A percentile compares a stretch with the other conserved stretches of the same genome.
Conservation (phyloP, 257 asterid genomes). For the Solanum tacnaense region DNA sequence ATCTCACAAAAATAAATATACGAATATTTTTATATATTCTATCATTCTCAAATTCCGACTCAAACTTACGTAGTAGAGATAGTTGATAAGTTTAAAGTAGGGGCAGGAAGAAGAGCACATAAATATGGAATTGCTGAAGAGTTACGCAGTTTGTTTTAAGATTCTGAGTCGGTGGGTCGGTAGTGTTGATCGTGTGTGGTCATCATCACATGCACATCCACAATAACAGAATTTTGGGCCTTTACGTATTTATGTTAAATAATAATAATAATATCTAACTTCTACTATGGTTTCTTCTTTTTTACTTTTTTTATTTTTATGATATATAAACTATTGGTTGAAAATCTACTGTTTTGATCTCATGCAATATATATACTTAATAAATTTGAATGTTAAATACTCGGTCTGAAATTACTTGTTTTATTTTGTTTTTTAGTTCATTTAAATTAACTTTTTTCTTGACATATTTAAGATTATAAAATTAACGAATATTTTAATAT, state of each 20-base stretch:
- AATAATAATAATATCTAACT: background rate
- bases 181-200: background rate
- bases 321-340: background rate
- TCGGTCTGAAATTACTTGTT: background rate
- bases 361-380: background rate
- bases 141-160: background rate
- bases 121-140: background rate
- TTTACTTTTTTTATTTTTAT: no score
- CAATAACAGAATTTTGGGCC: background rate
- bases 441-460: no score
- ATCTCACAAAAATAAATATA: no score
- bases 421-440: no score
- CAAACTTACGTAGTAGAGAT: background rate
- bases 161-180: background rate
- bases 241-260: background rate
- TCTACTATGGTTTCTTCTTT: background rate
- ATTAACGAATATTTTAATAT: background rate
- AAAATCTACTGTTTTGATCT: background rate
- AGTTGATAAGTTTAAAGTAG: background rate
- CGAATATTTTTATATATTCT: background rate
- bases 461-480: no score
- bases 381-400: background rate
- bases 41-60: background rate
- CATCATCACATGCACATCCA: background rate
- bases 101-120: background rate